phyloP scores from a whole-genome alignment of 1,284 basidiomycete genomes.

The Leccinum fallax region DNA sequence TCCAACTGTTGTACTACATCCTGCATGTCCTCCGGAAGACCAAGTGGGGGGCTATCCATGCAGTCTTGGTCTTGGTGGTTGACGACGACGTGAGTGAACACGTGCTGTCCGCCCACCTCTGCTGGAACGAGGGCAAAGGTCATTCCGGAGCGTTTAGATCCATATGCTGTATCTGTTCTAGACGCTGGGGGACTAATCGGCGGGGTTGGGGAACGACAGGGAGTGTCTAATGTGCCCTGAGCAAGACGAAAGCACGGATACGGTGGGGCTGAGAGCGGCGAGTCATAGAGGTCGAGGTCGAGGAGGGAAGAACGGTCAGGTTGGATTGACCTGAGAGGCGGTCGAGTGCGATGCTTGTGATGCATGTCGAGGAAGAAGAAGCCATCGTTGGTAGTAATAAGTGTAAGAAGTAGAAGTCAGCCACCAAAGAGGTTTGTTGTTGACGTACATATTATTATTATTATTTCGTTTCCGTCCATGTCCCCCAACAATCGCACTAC shows the following conservation, averaged over 20 bases:
- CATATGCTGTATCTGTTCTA: not conserved
- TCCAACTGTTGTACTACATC: conserved; percentile 33
- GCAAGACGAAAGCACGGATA: not conserved
- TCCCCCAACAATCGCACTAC: conserved; percentile 35
- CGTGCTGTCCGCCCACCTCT: conserved; percentile 14
- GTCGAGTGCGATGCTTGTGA: conserved; percentile 10
- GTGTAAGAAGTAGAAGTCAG: not conserved
- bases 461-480: conserved; percentile 4
- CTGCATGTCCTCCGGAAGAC: conserved; percentile 33
- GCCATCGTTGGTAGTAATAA: not conserved
- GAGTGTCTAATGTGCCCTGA: not conserved
- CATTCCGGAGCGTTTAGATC: conserved; percentile 21
- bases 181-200: conserved; percentile 21
- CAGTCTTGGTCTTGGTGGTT: conserved; percentile 1
- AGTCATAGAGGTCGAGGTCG: conserved; percentile 5
- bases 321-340: conserved; percentile 21
- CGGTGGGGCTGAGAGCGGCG: too few species aligned
- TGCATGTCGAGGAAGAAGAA: conserved; percentile 8
- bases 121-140: conserved; percentile 22
- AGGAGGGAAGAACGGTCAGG: not conserved
- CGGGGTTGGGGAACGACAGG: conserved; percentile 16
- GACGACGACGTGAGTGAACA: conserved; percentile 20
- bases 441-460: too few species aligned
- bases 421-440: not conserved
- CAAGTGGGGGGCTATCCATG: conserved; percentile 1